Percentiles rank a stretch among this genome's conserved stretches.
These are phyloP conservation scores for Venturia carpophila DNA, from an alignment of 2,329 filamentous ascomycete species.

Conservation along the genomic window DNA sequence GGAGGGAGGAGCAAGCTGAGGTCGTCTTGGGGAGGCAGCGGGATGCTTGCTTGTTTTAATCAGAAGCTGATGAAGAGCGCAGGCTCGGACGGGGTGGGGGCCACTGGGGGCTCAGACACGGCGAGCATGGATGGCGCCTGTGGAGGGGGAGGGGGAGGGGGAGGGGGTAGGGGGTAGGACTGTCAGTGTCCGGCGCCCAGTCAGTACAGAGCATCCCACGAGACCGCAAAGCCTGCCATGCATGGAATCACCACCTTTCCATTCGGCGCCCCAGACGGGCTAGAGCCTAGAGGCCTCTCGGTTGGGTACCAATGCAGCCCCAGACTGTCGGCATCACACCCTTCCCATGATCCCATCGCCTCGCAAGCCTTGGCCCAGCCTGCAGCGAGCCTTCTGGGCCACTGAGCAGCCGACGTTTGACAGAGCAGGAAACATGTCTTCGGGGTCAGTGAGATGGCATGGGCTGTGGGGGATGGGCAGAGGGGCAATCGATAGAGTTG, in stretches of 20 bases:
- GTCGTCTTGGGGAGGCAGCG: neutral
- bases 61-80: conserved; percentile 3
- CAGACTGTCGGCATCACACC: neutral
- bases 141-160: neutral
- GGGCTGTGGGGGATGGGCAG: neutral
- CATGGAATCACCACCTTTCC: neutral
- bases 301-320: conserved; percentile 14
- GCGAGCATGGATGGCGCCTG: neutral
- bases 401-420: neutral
- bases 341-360: neutral
- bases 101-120: neutral
- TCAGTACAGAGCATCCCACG: conserved; percentile 15
- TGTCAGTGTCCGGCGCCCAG: neutral
- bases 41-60: conserved; percentile 9
- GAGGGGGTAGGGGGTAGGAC: too few species aligned
- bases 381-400: conserved; percentile 4
- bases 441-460: neutral
- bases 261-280: conserved; percentile 9
- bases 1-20: neutral
- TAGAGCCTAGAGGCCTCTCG: neutral
- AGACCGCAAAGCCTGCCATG: conserved; percentile 2
- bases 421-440: neutral
- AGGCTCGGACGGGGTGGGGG: too few species aligned
- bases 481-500: neutral
- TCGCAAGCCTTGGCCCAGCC: neutral